phyloP scores from a whole-genome alignment of 306 rosid genomes.

The Cyamopsis tetragonoloba region DNA sequence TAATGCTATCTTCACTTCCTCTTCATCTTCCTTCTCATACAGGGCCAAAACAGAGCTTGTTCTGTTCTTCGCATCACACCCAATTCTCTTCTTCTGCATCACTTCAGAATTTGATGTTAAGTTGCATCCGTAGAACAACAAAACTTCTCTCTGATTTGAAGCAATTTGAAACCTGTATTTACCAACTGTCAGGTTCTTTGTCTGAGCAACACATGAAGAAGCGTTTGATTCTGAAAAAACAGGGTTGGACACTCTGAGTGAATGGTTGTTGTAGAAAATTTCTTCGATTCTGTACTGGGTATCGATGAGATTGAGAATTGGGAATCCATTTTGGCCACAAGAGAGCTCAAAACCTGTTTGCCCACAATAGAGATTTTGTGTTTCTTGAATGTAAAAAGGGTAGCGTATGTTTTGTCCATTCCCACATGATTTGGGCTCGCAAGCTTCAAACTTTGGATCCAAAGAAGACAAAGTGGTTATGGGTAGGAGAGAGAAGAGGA shows the following conservation, averaged over 20 bases:
- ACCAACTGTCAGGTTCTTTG: conserved; percentile 1
- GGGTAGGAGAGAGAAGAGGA: not conserved
- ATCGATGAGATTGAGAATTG: conserved; percentile 25
- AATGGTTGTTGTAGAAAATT: conserved; percentile 28
- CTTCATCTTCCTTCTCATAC: not conserved
- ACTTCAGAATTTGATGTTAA: not conserved
- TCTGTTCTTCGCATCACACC: conserved; percentile 3
- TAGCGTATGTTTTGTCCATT: conserved; percentile 29
- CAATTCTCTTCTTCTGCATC: not conserved
- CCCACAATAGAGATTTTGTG: conserved; percentile 35
- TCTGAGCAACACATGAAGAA: not conserved
- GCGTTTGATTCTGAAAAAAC: not conserved
- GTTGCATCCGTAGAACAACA: conserved; percentile 29
- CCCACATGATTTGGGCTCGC: conserved; percentile 36
- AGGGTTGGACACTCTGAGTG: conserved; percentile 28
- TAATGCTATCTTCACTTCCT: too few relatives aligned
- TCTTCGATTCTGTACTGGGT: conserved; percentile 3
- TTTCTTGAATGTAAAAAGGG: conserved; percentile 33
- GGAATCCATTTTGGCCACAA: conserved; percentile 28
- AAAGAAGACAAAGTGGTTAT: not conserved
- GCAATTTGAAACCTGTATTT: not conserved
- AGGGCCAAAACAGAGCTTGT: conserved; percentile 22
- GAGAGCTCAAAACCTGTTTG: conserved; percentile 32
- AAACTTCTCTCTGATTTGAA: not conserved
- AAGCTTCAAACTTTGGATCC: conserved; percentile 20